These are phyloP conservation scores for Blastomyces parvus DNA, from an alignment of 2,329 filamentous ascomycete genomes.

Conservation along the genomic window DNA sequence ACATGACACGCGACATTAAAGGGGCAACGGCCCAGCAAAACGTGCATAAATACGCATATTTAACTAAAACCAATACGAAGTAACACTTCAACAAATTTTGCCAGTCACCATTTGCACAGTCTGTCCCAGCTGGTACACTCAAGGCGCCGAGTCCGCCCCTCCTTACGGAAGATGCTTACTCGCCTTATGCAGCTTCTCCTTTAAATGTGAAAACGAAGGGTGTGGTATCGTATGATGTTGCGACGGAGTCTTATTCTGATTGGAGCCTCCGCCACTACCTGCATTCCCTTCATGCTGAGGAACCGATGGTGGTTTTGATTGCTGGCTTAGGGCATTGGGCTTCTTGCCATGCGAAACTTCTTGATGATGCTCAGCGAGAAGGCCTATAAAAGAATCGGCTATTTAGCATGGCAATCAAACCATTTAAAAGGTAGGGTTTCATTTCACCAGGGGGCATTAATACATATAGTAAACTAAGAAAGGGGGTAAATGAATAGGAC, in stretches of 20 bases:
- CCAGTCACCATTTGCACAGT: neutral
- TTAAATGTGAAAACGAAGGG: constrained; percentile 19
- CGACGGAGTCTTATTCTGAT: neutral
- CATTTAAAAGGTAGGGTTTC: neutral
- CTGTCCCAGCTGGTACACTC: neutral
- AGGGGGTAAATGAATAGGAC: constrained; percentile 10
- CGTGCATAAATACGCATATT: neutral
- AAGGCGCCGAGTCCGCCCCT: neutral
- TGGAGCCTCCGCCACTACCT: neutral
- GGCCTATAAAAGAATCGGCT: neutral
- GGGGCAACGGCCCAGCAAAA: too few species aligned
- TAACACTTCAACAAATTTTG: neutral
- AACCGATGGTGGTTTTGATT: neutral
- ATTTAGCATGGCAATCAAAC: neutral
- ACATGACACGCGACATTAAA: neutral
- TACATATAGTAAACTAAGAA: neutral
- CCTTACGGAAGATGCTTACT: constrained; percentile 12
- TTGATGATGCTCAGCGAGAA: neutral
- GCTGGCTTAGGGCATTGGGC: neutral
- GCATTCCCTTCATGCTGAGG: neutral
- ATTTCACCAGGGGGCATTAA: neutral
- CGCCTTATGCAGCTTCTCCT: constrained; percentile 28
- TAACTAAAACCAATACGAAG: neutral
- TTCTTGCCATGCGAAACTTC: neutral
- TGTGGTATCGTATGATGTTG: neutral